Conservation (phyloP, 78 protist species). For the Pelomyxa schiedti region DNA sequence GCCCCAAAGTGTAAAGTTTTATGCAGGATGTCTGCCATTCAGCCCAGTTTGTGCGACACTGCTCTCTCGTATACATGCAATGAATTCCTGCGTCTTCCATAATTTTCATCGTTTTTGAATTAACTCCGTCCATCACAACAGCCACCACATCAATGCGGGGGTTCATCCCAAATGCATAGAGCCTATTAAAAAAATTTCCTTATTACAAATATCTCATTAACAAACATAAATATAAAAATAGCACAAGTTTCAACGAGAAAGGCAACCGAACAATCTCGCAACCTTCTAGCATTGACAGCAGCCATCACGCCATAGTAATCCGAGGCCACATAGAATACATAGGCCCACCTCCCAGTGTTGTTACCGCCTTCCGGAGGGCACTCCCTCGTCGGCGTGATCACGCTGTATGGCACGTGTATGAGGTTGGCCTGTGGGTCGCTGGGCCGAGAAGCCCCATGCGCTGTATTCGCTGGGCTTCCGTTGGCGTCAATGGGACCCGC, state of each 20-base stretch:
- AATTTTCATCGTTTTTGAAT: background rate
- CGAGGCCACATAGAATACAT: background rate
- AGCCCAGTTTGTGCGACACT: background rate
- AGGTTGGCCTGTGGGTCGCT: too few relatives aligned
- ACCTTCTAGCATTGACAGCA: background rate
- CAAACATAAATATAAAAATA: too few relatives aligned
- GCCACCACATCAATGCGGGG: background rate
- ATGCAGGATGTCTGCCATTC: background rate
- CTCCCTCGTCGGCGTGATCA: too few relatives aligned
- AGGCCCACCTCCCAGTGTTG: background rate
- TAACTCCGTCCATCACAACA: background rate
- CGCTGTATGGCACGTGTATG: too few relatives aligned
- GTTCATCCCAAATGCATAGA: background rate
- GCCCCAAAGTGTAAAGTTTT: background rate
- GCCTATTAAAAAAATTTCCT: too few relatives aligned
- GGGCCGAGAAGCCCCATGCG: too few relatives aligned
- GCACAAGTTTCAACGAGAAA: too few relatives aligned
- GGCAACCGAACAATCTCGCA: too few relatives aligned
- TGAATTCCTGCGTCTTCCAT: background rate
- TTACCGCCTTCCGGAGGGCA: too few relatives aligned
- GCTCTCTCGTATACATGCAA: background rate
- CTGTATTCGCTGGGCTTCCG: too few relatives aligned
- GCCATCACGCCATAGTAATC: background rate
- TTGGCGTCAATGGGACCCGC: too few relatives aligned
- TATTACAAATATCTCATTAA: too few relatives aligned